Evolutionary conservation across 2,329 filamentous ascomycete species (phyloP), one percentile per base, ranked within the genome.

Genomic region (Clarireedia paspali): DNA sequence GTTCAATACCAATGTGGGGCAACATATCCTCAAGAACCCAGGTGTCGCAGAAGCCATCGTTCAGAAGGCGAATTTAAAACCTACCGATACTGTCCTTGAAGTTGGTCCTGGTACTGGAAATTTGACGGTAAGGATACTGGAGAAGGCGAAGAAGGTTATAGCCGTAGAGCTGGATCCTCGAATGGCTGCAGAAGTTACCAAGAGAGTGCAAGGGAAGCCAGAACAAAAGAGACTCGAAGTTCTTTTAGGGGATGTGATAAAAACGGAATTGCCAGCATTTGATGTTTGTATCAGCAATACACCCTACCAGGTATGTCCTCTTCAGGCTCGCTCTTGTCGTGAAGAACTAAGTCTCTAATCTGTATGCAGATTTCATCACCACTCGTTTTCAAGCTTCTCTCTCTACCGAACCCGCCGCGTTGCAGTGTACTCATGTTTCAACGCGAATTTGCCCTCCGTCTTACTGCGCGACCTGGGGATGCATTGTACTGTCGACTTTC

Each of bases 341-440:
- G 26, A 17, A 23, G 23, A 47, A 60, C 70, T 58, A 68, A 47
- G 30, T 36, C 17, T 40, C 23, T 47, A 57, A 52, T 20, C 9
- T 10, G 34, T 20, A 20, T 38, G 47, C 49, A 88, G 78, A 97
- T 97, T 68, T 95, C 89, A 10, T 91, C 86, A 61, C 94, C 92
- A 2, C 77, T 99, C 47, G 91, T 94, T 51, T 96, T 96, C 79
- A 85, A 71, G 72, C 83, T 97, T 47, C 81, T 97, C 51, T 82
- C 88, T 27, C 84, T 92, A 61, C 84, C 83, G 4, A 90, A 90
- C 45, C 86, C 91, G 0, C 94, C 94, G 0, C 78, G 92, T 36
- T 84, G 83, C 58, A 91, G 87, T 64, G 83, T 97, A 62, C 89
- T 97, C 73, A 96, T 96, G 91, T 94, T 95, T 67, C 92, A 97